Evolutionary conservation across 2,329 filamentous ascomycete species (phyloP).

Genomic region (Arachnomyces sp.): DNA sequence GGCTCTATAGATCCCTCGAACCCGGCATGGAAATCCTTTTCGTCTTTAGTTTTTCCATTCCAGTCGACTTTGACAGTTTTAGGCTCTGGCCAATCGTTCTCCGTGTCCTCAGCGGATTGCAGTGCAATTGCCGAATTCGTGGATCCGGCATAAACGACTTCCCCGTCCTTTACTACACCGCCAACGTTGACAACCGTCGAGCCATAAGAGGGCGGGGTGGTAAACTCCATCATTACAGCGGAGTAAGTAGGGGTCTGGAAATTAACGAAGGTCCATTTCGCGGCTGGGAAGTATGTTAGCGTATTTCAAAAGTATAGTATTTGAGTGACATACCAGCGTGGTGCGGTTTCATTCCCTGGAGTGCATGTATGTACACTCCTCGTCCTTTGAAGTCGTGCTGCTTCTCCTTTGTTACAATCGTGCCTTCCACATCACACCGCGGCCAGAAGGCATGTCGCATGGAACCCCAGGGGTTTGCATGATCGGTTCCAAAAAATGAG

Average conservation of each 20-base stretch:
- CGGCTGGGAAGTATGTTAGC: constrained; percentile 43
- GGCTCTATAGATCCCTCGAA: constrained; percentile 63
- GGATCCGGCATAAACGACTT: constrained; percentile 67
- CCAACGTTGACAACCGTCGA: constrained; percentile 76
- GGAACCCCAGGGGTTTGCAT: constrained; percentile 75
- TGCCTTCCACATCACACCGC: constrained; percentile 71
- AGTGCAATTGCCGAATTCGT: constrained; percentile 62
- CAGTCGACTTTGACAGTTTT: constrained; percentile 67
- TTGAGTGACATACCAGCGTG: constrained; percentile 59
- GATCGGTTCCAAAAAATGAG: constrained; percentile 79
- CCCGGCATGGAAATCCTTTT: constrained; percentile 61
- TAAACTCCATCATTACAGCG: constrained; percentile 92
- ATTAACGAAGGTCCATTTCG: constrained; percentile 86
- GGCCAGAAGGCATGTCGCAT: constrained; percentile 97
- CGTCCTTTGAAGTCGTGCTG: constrained; percentile 74
- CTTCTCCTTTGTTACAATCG: constrained; percentile 73
- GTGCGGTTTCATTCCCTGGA: constrained; percentile 99
- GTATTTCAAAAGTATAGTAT: background rate
- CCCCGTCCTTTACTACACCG: constrained; percentile 70
- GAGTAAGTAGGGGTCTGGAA: constrained; percentile 85
- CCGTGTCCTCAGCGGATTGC: constrained; percentile 60
- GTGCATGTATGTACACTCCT: constrained; percentile 71
- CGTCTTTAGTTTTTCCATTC: constrained; percentile 70
- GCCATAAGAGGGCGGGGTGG: constrained; percentile 86
- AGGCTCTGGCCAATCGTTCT: constrained; percentile 86